Conservation (phyloP, 306 rosid genomes). For the Trifolium pratense region DNA sequence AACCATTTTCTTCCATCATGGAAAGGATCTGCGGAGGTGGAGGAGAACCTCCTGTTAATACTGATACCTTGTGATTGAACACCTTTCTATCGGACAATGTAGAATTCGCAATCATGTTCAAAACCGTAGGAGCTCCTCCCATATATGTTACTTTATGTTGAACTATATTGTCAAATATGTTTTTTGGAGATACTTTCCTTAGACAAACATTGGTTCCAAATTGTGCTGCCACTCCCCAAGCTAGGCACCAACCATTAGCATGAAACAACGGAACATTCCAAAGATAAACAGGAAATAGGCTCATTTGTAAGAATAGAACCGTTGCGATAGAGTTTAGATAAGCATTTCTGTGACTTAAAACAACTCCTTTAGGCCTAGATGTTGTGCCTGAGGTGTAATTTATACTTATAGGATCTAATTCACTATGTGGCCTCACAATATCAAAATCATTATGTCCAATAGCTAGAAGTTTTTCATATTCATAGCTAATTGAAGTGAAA, state of each 20-base stretch:
- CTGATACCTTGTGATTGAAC: constrained; percentile 59
- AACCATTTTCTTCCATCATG: constrained; percentile 84
- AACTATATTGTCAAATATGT: constrained; percentile 58
- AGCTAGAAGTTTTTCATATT: constrained; percentile 63
- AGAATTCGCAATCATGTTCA: constrained; percentile 85
- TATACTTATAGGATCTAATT: constrained; percentile 84
- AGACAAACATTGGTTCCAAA: constrained; percentile 77
- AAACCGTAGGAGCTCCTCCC: constrained; percentile 84
- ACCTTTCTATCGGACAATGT: constrained; percentile 46
- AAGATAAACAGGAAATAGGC: constrained; percentile 70
- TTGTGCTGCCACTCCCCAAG: constrained; percentile 88
- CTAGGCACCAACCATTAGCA: constrained; percentile 88
- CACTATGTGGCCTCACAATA: constrained; percentile 61
- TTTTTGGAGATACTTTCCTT: constrained; percentile 67
- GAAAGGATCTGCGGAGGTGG: constrained; percentile 70
- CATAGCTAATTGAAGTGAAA: constrained; percentile 46
- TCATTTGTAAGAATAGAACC: constrained; percentile 65
- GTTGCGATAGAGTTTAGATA: constrained; percentile 83
- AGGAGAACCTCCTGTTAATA: constrained; percentile 77
- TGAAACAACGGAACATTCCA: constrained; percentile 93
- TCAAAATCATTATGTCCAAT: constrained; percentile 55
- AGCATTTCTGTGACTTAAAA: constrained; percentile 80
- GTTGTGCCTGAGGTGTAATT: constrained; percentile 95
- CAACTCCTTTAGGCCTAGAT: constrained; percentile 89
- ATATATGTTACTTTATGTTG: constrained; percentile 70